phyloP scores from a whole-genome alignment of 352 stramenopile genomes.

The Phytopythium sindhum region DNA sequence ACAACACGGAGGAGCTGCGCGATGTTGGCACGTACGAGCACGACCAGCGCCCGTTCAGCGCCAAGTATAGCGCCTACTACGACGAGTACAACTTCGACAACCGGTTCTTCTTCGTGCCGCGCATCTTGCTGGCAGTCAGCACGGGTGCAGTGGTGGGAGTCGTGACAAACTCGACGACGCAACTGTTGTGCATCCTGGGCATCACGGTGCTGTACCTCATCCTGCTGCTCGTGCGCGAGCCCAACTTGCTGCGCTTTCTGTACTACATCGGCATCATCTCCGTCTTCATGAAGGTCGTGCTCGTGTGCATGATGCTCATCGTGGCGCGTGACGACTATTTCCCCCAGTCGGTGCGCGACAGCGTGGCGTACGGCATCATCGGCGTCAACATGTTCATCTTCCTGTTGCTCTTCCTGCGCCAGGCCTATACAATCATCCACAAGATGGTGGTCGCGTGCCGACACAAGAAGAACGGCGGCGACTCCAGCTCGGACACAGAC shows the following conservation, averaged over 20 bases:
- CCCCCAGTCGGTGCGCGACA: conserved; percentile 73
- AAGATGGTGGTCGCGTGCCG: conserved; percentile 45
- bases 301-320: conserved; percentile 79
- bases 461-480: conserved; percentile 38
- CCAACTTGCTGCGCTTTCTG: conserved; percentile 75
- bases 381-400: conserved; percentile 84
- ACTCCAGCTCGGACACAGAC: conserved; percentile 23
- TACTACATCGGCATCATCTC: conserved; percentile 80
- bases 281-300: conserved; percentile 78
- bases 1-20: conserved; percentile 64
- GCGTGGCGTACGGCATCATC: conserved; percentile 84
- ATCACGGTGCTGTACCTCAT: conserved; percentile 75
- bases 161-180: conserved; percentile 57
- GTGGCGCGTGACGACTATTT: conserved; percentile 77
- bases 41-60: conserved; percentile 70
- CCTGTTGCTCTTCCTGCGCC: conserved; percentile 74
- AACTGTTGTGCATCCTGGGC: conserved; percentile 67
- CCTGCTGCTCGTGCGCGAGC: conserved; percentile 63
- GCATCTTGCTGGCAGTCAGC: conserved; percentile 62
- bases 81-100: conserved; percentile 90
- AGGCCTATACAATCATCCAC: conserved; percentile 72
- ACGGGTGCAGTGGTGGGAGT: conserved; percentile 76
- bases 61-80: conserved; percentile 86
- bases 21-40: conserved; percentile 78
- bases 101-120: conserved; percentile 86